A percentile compares a stretch with the other conserved stretches of the same genome.
phyloP scores from a whole-genome alignment of 495 filamentous ascomycete species.

The Podospora fimiseda region DNA sequence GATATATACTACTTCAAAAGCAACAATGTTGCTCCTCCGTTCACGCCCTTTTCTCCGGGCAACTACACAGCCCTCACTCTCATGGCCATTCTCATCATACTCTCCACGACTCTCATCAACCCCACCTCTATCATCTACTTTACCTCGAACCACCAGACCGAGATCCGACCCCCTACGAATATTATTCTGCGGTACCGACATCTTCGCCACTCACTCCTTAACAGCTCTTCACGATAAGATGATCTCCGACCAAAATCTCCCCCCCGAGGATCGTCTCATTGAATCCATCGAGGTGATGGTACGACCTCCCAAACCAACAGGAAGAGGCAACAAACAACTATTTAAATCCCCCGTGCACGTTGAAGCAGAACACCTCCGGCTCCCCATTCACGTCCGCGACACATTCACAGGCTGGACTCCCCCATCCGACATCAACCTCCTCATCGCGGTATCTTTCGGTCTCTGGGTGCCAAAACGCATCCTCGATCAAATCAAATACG shows the following conservation, averaged over 20 bases:
- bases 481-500: conserved; percentile 62
- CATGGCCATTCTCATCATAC: background rate
- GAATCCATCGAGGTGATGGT: conserved; percentile 84
- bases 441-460: conserved; percentile 95
- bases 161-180: conserved; percentile 64
- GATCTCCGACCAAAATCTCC: conserved; percentile 43
- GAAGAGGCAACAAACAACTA: conserved; percentile 65
- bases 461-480: conserved; percentile 76
- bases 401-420: conserved; percentile 80
- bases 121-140: too few species aligned
- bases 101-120: too few species aligned
- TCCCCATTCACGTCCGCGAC: conserved; percentile 67
- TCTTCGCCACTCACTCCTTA: conserved; percentile 73
- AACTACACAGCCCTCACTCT: background rate
- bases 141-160: conserved; percentile 14
- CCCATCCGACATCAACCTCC: conserved; percentile 61
- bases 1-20: too few species aligned
- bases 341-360: conserved; percentile 70
- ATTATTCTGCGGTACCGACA: conserved; percentile 91
- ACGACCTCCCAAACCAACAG: conserved; percentile 65
- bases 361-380: conserved; percentile 52
- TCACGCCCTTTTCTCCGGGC: background rate
- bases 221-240: too few species aligned
- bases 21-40: background rate
- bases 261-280: too few species aligned